Evolutionary conservation across 176 grass and related monocot genomes (phyloP), one percentile per base, ranked within the genome.

Genomic region (Ensete ventricosum): DNA sequence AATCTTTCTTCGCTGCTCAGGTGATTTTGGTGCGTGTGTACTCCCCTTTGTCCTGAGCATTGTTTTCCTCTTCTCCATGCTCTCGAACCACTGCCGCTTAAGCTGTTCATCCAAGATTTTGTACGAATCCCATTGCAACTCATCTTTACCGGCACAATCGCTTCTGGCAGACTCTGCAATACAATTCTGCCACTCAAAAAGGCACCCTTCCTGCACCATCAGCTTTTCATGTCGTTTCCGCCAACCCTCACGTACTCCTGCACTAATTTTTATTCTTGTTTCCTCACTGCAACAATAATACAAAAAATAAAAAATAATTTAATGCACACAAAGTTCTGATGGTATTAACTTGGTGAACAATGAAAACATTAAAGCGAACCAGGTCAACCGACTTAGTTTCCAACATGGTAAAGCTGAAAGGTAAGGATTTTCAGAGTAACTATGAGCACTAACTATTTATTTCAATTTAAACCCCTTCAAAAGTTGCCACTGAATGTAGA

Each of bases 1-100:
- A 83, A 98, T 93, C 89, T 91, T 98, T 60, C 70, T 96, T 53
- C 85, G 85, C 75, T 93, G 94, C 68, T 90, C 94, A 66, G 55
- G 83, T 66, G 90, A 87, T 79, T 93, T 90, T 85, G 90, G 90
- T 64, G 88, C 85, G 69, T 90, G 80, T 73, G 67, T 88, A 68
- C 82, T 84, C 74, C 74, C 82, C 54, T 82, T 89, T 29, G 77
- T 82, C 51, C 74, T 82, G 27, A 77, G 77, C 87, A 88, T 89
- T 1, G 72, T 80, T 93, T 65, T 81, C 65, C 57, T 93, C 77
- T 72, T 87, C 78, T 89, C 80, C 26, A 83, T 17, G 77, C 83
- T 87, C 57, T 85, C 84, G 14, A 82, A 27, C 85, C 82, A 92
- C 25, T 92, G 77, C 77, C 71, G 81, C 72, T 68, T 84, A 80